Base-by-base conservation (phyloP, 495 filamentous ascomycete species). In the Platismatia glauca region DNA sequence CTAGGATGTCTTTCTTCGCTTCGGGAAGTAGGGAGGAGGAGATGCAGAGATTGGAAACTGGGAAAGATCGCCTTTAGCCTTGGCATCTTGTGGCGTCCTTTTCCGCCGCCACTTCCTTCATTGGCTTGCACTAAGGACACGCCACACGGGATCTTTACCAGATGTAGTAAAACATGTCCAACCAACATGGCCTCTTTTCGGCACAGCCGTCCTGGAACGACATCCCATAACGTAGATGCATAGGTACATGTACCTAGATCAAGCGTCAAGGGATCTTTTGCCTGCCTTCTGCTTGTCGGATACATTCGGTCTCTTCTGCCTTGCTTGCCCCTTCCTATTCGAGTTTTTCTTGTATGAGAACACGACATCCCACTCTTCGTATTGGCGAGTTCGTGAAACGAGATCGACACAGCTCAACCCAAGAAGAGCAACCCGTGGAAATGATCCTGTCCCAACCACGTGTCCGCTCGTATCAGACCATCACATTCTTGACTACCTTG, bases 81-180 rank as follows among this genome's bases (percentile, higher is more conserved):
- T 53, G 29, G 50, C 18, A 33, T n/a, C 4, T 53, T 15, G 50
- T 53, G 50, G 50, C 50, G 50, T 53, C 46, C n/a, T 22, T 33
- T 29, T 33, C 50, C 50, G 50, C 27, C 50, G 50, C 50, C 50
- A 53, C 50, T 18, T 27, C 50, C 29, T 53, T 53, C 29, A 53
- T 53, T 20, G 50, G 50, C 50, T 33, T 53, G 29, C 27, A 15
- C 50, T 53, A 53, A 31, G 1, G n/a, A 7, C 16, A 53, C 33
- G 50, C 50, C 50, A 53, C 50, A 20, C 50, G 50, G 50, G 27
- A 53, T 3, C 50, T 7, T 20, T 53, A 20, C 50, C 50, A 9
- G 0, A 53, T 53, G 6, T 12, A 16, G 29, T 53, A 16, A 7
- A 20, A 31, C 11, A 53, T 52, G 48, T 29, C 48, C 29, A 31